A percentile compares a stretch with the other conserved stretches of the same genome.
phyloP scores from a whole-genome alignment of 176 grass and related monocot genomes.

The Triticum dicoccoides region DNA sequence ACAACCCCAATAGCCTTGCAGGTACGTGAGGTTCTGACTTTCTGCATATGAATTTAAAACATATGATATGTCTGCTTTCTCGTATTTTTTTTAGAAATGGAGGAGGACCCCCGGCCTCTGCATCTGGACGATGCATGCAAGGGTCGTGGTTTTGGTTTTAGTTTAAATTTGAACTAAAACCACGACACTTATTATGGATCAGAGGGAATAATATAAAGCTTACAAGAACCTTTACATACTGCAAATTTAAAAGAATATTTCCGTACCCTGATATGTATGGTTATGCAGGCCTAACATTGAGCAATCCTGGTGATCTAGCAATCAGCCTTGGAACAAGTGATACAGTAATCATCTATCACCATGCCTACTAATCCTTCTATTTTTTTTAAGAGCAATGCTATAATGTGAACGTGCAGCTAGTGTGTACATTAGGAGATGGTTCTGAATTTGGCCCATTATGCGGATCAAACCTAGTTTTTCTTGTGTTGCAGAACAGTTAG shows the following conservation, averaged over 20 bases:
- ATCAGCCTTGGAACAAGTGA: conserved; percentile 94
- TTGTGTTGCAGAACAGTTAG: neutral
- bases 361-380: neutral
- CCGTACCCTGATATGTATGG: neutral
- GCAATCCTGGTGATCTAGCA: conserved; percentile 81
- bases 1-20: conserved; percentile 96
- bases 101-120: too few relatives aligned
- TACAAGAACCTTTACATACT: neutral
- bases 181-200: too few relatives aligned
- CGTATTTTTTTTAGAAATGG: neutral
- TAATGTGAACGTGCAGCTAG: neutral
- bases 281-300: conserved; percentile 63
- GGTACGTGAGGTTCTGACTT: conserved; percentile 28
- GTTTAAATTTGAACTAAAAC: too few relatives aligned
- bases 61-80: neutral
- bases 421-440: neutral
- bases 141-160: too few relatives aligned
- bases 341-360: conserved; percentile 62
- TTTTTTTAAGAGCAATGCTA: neutral
- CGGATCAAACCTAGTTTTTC: neutral
- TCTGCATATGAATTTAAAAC: neutral
- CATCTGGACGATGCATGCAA: too few relatives aligned
- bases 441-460: neutral
- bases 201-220: neutral
- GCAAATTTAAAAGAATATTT: neutral